These are phyloP conservation scores for Persicaria tinctoria DNA, from an alignment of 148 eudicot genomes.

Conservation along the genomic window DNA sequence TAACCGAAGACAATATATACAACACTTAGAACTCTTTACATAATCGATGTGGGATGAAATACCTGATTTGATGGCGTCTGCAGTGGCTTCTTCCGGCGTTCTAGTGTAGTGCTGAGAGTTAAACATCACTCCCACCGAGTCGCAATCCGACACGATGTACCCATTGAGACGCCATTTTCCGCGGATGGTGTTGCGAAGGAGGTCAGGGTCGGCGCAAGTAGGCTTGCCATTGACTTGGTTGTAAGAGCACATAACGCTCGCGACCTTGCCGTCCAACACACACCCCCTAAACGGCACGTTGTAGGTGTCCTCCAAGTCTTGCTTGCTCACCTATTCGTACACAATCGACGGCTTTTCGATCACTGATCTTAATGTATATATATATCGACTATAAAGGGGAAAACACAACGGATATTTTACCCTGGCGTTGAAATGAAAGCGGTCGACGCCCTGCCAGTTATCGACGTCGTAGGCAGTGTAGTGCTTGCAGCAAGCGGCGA, in stretches of 20 bases:
- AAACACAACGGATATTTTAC: background rate
- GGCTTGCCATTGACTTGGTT: conserved; percentile 94
- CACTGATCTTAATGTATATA: background rate
- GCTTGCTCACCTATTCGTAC: conserved; percentile 66
- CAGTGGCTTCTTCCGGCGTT: conserved; percentile 83
- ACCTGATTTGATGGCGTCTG: conserved; percentile 64
- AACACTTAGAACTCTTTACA: background rate
- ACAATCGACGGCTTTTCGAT: background rate
- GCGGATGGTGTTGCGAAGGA: conserved; percentile 77
- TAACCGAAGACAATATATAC: background rate
- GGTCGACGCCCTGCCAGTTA: conserved; percentile 36
- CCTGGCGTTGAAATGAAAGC: conserved; percentile 39
- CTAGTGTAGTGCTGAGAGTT: conserved; percentile 62
- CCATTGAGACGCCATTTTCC: conserved; percentile 84
- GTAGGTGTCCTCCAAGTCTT: conserved; percentile 86
- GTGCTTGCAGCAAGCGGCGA: conserved; percentile 85
- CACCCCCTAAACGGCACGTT: conserved; percentile 92
- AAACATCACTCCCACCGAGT: conserved; percentile 59
- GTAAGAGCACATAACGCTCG: conserved; percentile 96
- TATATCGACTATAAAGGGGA: too few species aligned
- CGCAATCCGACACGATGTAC: conserved; percentile 86
- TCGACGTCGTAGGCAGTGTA: conserved; percentile 43
- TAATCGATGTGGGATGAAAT: background rate
- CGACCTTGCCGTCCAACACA: conserved; percentile 79
- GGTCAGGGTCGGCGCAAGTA: conserved; percentile 76